A percentile compares a stretch with the other conserved stretches of the same genome.
Conservation (phyloP, 2,329 filamentous ascomycete genomes). For the Aspergillus udagawae region DNA sequence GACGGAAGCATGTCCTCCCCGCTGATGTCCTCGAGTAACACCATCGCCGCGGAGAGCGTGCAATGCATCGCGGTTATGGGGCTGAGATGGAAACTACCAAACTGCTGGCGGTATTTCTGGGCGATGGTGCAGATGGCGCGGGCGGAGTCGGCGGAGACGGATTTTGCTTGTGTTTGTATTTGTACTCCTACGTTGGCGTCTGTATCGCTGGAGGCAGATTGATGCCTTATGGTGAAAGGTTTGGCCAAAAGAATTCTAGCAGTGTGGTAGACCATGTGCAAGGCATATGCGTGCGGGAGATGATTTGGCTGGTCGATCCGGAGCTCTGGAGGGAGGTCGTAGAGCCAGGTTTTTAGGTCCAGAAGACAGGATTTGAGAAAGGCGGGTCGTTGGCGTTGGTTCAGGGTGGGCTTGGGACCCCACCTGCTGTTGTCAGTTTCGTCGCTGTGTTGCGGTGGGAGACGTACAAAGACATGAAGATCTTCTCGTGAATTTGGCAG, state of each 20-base stretch:
- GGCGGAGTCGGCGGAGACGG: conserved; percentile 19
- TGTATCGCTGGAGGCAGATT: neutral
- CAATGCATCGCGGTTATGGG: conserved; percentile 36
- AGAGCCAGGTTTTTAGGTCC: conserved; percentile 33
- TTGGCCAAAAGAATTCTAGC: conserved; percentile 30
- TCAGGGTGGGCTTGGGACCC: conserved; percentile 25
- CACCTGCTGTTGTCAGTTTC: conserved; percentile 16
- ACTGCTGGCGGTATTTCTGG: conserved; percentile 30
- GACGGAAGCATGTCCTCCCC: too few relatives aligned
- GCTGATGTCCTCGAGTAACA: conserved; percentile 4
- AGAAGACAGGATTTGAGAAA: conserved; percentile 31
- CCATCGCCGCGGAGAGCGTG: conserved; percentile 29
- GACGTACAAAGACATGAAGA: conserved; percentile 27
- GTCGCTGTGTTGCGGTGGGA: too few relatives aligned
- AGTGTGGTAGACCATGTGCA: conserved; percentile 36
- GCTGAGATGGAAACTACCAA: conserved; percentile 33
- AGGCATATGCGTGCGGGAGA: conserved; percentile 28
- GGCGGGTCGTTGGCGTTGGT: conserved; percentile 15
- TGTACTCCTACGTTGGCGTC: neutral
- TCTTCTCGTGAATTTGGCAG: conserved; percentile 30
- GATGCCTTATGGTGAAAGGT: conserved; percentile 18
- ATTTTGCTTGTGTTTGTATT: conserved; percentile 7
- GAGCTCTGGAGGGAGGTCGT: conserved; percentile 29
- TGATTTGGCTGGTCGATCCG: conserved; percentile 22
- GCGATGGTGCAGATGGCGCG: conserved; percentile 22